A percentile compares a stretch with the other conserved stretches of the same genome.
These are phyloP conservation scores for Parmelia sp. DNA, from an alignment of 495 filamentous ascomycete species.

Conservation along the genomic window DNA sequence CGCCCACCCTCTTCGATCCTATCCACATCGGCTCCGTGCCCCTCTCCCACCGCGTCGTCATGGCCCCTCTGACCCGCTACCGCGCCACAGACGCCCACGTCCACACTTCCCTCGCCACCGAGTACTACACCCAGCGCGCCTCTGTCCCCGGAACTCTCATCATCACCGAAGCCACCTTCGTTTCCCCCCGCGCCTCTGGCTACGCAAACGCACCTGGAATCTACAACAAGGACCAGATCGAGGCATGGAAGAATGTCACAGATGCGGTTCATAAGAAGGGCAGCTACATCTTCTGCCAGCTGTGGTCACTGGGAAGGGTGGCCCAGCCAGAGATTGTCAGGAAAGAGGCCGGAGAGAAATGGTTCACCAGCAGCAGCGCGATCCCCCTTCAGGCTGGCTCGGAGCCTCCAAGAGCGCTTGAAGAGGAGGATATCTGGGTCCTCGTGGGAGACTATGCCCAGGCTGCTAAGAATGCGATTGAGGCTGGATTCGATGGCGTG, in stretches of 20 bases:
- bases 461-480: conserved; percentile 57
- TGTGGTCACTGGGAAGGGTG: conserved; percentile 62
- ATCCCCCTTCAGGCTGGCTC: conserved; percentile 35
- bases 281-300: conserved; percentile 57
- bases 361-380: conserved; percentile 45
- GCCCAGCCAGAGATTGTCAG: conserved; percentile 36
- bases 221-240: conserved; percentile 53
- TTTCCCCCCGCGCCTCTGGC: conserved; percentile 48
- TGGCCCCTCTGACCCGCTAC: conserved; percentile 52
- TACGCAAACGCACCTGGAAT: conserved; percentile 58
- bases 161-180: conserved; percentile 60
- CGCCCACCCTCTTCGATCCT: conserved; percentile 45
- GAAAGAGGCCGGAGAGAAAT: conserved; percentile 30
- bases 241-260: conserved; percentile 55
- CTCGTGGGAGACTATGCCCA: conserved; percentile 52
- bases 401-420: conserved; percentile 44
- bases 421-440: conserved; percentile 49
- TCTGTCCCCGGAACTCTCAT: conserved; percentile 54
- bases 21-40: conserved; percentile 45
- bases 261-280: conserved; percentile 61
- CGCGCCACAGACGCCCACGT: conserved; percentile 40
- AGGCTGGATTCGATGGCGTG: conserved; percentile 70
- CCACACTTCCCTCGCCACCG: conserved; percentile 39
- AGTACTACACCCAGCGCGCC: conserved; percentile 60
- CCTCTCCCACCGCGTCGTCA: conserved; percentile 48